These are phyloP conservation scores for Tylopilus felleus DNA, from an alignment of 768 basidiomycete species.

Conservation along the genomic window DNA sequence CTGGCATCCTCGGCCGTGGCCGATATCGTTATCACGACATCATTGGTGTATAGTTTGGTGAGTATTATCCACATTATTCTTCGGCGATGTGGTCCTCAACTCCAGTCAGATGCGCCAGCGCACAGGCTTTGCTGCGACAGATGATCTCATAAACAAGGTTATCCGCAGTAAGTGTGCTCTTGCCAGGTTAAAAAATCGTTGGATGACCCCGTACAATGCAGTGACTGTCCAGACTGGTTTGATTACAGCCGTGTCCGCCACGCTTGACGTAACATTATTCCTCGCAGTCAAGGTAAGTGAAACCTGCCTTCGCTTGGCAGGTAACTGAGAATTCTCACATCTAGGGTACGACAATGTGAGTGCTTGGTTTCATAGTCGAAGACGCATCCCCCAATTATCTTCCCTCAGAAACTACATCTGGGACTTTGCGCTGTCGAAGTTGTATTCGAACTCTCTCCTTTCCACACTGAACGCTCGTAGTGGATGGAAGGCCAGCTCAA, in stretches of 20 bases:
- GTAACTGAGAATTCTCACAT: background rate
- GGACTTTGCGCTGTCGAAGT: conserved; percentile 27
- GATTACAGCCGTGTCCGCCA: conserved; percentile 11
- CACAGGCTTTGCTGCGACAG: conserved; percentile 41
- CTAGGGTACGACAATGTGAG: conserved; percentile 13
- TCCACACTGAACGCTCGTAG: conserved; percentile 24
- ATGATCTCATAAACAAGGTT: conserved; percentile 38
- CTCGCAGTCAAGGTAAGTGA: conserved; percentile 16
- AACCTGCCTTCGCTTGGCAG: background rate
- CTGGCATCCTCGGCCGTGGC: conserved; percentile 39
- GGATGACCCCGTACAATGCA: background rate
- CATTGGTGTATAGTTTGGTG: conserved; percentile 45
- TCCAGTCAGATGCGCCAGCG: conserved; percentile 36
- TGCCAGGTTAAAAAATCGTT: background rate
- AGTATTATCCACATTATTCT: background rate
- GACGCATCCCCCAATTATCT: background rate
- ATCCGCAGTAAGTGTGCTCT: conserved; percentile 33
- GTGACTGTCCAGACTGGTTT: conserved; percentile 33
- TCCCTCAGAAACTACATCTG: conserved; percentile 19
- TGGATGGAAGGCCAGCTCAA: conserved; percentile 16
- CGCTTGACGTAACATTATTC: conserved; percentile 25
- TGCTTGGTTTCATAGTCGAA: background rate
- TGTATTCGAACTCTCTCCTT: conserved; percentile 26
- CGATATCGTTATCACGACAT: conserved; percentile 42
- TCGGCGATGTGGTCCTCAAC: background rate